Evolutionary conservation across 179 eudicot species (phyloP).

Genomic region (Sideroxylon spinosum): DNA sequence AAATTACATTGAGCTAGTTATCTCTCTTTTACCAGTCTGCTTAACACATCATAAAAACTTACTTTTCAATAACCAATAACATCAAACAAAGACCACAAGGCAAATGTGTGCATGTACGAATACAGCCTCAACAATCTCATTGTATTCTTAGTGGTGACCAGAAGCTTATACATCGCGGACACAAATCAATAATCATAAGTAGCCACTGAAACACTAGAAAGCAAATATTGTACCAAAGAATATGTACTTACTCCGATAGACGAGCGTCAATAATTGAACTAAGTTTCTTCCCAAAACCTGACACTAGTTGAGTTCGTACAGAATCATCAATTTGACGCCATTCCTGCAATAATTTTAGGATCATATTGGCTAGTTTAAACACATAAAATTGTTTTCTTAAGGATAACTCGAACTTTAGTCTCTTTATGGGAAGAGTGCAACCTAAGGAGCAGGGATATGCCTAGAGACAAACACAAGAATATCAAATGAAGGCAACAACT

Average conservation of each 20-base stretch:
- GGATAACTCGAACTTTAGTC: too few relatives aligned
- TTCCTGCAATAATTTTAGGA: slow-evolving; percentile 36
- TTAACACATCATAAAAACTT: background rate
- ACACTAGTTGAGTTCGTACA: slow-evolving; percentile 38
- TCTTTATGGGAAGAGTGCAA: too few relatives aligned
- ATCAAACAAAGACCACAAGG: background rate
- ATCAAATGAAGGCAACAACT: background rate
- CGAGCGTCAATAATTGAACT: slow-evolving; percentile 45
- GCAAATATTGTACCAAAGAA: background rate
- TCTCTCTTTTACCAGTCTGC: background rate
- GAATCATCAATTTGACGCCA: slow-evolving; percentile 65
- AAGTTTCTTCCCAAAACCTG: slow-evolving; percentile 66
- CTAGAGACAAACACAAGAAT: background rate
- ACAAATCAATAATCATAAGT: background rate
- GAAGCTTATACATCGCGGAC: background rate
- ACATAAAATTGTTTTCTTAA: too few relatives aligned
- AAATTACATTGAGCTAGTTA: background rate
- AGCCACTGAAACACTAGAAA: background rate
- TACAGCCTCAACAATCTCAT: background rate
- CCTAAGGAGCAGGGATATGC: too few relatives aligned
- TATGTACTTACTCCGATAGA: slow-evolving; percentile 48
- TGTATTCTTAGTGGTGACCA: background rate
- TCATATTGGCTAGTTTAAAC: background rate
- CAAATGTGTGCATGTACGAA: background rate
- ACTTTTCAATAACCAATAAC: background rate